Evolutionary conservation across 768 basidiomycete species (phyloP), one percentile per base, ranked within the genome.

Genomic region (Serpula lacrymans): DNA sequence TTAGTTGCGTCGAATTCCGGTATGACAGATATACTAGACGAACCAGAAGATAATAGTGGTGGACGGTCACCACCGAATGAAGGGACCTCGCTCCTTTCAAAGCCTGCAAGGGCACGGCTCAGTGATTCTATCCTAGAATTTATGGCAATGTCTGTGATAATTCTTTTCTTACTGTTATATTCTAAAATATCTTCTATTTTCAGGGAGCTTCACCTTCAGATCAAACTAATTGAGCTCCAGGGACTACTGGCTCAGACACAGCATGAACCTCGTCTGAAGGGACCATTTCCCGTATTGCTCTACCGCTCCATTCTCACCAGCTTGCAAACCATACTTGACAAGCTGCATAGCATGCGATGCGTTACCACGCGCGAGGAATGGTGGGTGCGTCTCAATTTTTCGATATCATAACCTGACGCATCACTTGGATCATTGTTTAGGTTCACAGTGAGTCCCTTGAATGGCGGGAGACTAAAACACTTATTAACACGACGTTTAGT

Each of bases 301-400:
- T 99, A 98, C 53, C 82, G 89, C 10, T 80, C 83, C 6, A 80
- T 92, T 47, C 67, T 92, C 63, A 84, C 80, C 1, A 86, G 87
- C 51, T 54, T 92, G 47, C 90, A 95, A 59, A 81, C 80, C 1
- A 91, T 94, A 23, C 64, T 95, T 46, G 92, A 94, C 54, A 83
- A 78, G 55, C 64, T 99, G 42, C 96, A 98, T 59, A 88, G 89
- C 49, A 96, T 98, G 87, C 78, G 94, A 21, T 94, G 91, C 58
- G 94, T 97, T n/a, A 96, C 89, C 5, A 92, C 91, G 0, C 75
- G 90, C 28, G 89, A 95, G 60, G 92, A 95, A 69, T 97, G 94
- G 93, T 87, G 37, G 40, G 77, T 59, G n/a, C 27, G 10, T 29
- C 24, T n/a, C 18, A 3, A 16, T 3, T 24, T 13, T 35, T 28